These are phyloP conservation scores for Sordariomycetes sp. DNA, from an alignment of 2,329 filamentous ascomycete genomes.

Conservation along the genomic window DNA sequence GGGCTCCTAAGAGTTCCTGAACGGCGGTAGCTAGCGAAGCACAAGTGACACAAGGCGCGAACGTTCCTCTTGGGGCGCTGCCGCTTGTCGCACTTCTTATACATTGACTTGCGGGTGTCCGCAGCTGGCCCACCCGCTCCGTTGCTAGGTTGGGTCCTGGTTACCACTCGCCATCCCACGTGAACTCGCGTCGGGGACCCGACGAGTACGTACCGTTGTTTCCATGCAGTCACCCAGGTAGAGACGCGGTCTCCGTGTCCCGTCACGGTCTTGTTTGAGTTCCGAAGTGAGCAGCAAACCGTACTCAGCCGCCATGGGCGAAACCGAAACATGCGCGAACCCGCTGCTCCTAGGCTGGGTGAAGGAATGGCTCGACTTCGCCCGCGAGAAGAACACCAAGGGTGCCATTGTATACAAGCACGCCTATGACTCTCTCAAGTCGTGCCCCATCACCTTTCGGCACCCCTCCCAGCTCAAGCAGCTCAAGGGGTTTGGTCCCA, in stretches of 20 bases:
- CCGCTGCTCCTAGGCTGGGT: constrained; percentile 61
- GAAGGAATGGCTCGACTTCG: constrained; percentile 63
- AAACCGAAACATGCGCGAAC: constrained; percentile 43
- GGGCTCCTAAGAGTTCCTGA: no score
- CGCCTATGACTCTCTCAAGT: constrained; percentile 65
- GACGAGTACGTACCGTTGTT: background rate
- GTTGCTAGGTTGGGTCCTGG: background rate
- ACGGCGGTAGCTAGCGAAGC: no score
- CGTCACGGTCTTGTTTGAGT: background rate
- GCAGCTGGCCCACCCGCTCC: background rate
- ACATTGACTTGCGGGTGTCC: background rate
- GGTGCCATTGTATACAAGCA: constrained; percentile 59
- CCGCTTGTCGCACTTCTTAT: background rate
- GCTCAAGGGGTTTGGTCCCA: constrained; percentile 62
- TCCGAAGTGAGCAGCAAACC: constrained; percentile 2
- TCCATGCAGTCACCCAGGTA: background rate
- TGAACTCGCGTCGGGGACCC: background rate
- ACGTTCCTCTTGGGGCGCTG: no score
- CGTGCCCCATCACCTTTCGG: constrained; percentile 55
- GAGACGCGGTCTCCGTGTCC: background rate
- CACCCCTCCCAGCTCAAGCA: constrained; percentile 63
- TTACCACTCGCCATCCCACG: background rate
- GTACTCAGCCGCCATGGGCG: constrained; percentile 15
- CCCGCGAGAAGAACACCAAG: constrained; percentile 56
- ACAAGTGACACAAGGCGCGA: no score